Evolutionary conservation across 768 basidiomycete species (phyloP).

Genomic region (Suillus decipiens): DNA sequence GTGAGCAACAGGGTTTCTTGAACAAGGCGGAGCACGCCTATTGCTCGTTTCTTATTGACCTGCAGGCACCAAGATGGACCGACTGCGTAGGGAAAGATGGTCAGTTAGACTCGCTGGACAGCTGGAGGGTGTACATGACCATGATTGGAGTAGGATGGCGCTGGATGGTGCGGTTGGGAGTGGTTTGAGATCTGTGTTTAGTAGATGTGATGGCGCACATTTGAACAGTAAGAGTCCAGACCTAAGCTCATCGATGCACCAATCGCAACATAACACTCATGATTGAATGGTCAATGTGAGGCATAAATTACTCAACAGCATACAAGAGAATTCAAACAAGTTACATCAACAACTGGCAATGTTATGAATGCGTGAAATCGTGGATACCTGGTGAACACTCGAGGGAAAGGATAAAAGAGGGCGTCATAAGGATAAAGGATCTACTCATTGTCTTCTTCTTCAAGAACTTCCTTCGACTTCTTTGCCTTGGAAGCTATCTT

Average conservation of each 20-base stretch:
- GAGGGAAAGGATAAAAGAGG: neutral
- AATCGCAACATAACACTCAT: too few species aligned
- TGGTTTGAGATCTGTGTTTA: neutral
- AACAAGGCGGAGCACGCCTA: neutral
- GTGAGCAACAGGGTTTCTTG: too few species aligned
- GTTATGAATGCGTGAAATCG: constrained; percentile 5
- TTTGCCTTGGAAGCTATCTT: constrained; percentile 32
- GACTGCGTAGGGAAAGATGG: neutral
- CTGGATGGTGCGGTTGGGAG: neutral
- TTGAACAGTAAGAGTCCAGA: neutral
- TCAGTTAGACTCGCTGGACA: neutral
- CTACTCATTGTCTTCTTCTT: constrained; percentile 41
- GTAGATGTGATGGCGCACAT: neutral
- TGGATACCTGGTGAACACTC: neutral
- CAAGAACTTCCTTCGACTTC: constrained; percentile 48
- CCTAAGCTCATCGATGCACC: too few species aligned
- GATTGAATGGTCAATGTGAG: neutral
- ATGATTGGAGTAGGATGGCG: neutral
- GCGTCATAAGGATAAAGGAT: constrained; percentile 6
- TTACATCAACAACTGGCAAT: constrained; percentile 1
- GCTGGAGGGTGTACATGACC: neutral
- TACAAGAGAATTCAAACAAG: constrained; percentile 1
- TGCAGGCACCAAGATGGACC: neutral
- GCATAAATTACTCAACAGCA: constrained; percentile 6
- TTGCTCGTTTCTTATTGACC: neutral